Evolutionary conservation across 305 asterid genomes (phyloP), one percentile per base, ranked within the genome.

Genomic region (Rubia peregrina): DNA sequence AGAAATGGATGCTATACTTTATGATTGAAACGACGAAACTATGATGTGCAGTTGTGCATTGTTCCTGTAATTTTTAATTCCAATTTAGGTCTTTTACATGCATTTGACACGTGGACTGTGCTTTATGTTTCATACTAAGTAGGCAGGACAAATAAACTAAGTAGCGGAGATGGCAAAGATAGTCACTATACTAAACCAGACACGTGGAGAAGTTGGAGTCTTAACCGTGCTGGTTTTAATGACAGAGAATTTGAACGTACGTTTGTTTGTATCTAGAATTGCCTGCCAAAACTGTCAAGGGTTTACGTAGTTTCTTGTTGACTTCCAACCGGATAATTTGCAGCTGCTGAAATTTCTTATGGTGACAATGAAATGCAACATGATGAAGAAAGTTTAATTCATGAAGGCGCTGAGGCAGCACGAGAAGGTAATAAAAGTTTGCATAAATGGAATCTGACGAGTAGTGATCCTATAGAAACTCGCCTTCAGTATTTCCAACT

Each of bases 301-400:
- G 74, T 69, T 78, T 44, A 64, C 68, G 9, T n/a, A 30, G n/a
- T 64, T 63, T 3, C 16, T 19, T 59, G 44, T 53, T 74, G 61
- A 80, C 48, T 44, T 30, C 49, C 53, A 65, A 61, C 64, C 48
- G 44, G 69, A 67, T 65, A 68, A 79, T 75, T 36, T 79, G 82
- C 91, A 93, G 98, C 94, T 83, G 97, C 87, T 53, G 98, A 93
- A 81, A 84, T 93, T 75, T 81, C 82, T 73, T 81, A 75, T 13
- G 60, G 68, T 65, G 76, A 74, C 61, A 74, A 75, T 55, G 61
- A 22, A 38, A 69, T 59, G 66, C 87, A 80, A 77, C 56, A 75
- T 60, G 78, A 77, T 61, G 70, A 74, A 70, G 83, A 78, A 78
- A 74, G 76, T 76, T 73, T 75, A 70, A 67, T 55, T 66, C 79